phyloP scores from a whole-genome alignment of 305 asterid species.

The Euphrasia arctica region DNA sequence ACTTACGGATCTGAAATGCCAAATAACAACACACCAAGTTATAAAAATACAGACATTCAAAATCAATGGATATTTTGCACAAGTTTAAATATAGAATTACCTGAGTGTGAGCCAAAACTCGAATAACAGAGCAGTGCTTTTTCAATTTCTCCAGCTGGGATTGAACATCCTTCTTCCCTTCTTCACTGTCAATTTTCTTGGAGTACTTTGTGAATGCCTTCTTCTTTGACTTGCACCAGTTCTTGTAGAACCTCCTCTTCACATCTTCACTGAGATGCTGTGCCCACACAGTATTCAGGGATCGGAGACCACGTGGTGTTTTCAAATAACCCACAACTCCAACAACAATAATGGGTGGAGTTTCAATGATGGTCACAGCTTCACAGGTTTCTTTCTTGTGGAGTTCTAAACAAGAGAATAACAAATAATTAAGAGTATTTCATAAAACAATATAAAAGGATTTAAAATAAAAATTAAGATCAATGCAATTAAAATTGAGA shows the following conservation, averaged over 20 bases:
- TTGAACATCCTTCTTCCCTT: slow-evolving; percentile 61
- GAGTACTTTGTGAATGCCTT: slow-evolving; percentile 69
- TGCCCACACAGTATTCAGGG: slow-evolving; percentile 68
- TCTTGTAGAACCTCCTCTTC: slow-evolving; percentile 74
- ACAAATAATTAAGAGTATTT: neutral
- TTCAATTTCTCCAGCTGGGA: slow-evolving; percentile 69
- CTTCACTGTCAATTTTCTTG: slow-evolving; percentile 57
- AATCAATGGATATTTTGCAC: neutral
- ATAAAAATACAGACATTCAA: neutral
- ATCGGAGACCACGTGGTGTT: slow-evolving; percentile 75
- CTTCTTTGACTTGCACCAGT: slow-evolving; percentile 73
- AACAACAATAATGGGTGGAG: slow-evolving; percentile 81
- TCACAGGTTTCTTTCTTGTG: slow-evolving; percentile 92
- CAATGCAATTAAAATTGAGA: neutral
- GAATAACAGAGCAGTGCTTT: slow-evolving; percentile 62
- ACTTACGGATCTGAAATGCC: slow-evolving; percentile 41
- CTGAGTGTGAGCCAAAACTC: slow-evolving; percentile 82
- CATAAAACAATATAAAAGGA: neutral
- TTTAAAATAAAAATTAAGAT: neutral
- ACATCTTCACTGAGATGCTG: slow-evolving; percentile 79
- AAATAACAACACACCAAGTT: no score
- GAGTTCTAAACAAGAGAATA: slow-evolving; percentile 45
- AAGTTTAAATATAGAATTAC: slow-evolving; percentile 29
- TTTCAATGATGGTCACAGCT: slow-evolving; percentile 78
- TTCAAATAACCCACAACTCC: slow-evolving; percentile 86